Base-by-base conservation (phyloP, 2,329 filamentous ascomycete species). In the Penicillium glabrum region DNA sequence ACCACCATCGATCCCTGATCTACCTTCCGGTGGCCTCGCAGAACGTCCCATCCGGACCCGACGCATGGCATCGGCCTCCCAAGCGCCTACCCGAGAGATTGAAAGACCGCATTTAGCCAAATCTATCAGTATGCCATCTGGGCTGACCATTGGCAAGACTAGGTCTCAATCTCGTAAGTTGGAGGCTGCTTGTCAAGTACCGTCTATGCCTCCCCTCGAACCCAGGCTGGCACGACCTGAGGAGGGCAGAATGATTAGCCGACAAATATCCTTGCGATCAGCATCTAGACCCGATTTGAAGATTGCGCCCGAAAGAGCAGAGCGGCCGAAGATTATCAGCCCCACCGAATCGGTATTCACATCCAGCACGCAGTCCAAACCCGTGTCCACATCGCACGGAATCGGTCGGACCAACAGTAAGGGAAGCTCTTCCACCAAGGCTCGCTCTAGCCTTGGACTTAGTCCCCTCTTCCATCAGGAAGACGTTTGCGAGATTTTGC, bases 101-200 rank as follows among this genome's bases (percentile, higher is more conserved):
- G 68, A 73, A 31, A 62, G 55, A 24, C 65, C 69, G 6, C 62
- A 64, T 24, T 59, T 73, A 35, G 56, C 68, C 23, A 73, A 74
- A 56, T 67, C 72, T 3, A 69, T 54, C n/a, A 73, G 68, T 39
- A 68, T 66, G 41, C 67, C 69, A 19, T 69, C 61, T 7, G 69
- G 67, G 27, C 58, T 77, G 44, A 74, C 69, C 6, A 69, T 75
- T 50, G 74, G 72, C n/a, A 76, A 76, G 61, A 77, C 75, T 19
- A 70, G 75, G 27, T 76, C 75, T 14, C 75, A 77, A 57, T 76
- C 75, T 29, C 72, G 73, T 23, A 67, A 69, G 46, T 59, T 74
- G 39, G 73, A 74, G 57, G 67, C 70, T 10, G 68, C 68, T 11
- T 63, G 57, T n/a, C 63, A 69, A 53, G 67, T 66, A 13, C 50